Evolutionary conservation across 1,139 yeast species (phyloP), one percentile per base, ranked within the genome.

Genomic region (Torulaspora globosa): DNA sequence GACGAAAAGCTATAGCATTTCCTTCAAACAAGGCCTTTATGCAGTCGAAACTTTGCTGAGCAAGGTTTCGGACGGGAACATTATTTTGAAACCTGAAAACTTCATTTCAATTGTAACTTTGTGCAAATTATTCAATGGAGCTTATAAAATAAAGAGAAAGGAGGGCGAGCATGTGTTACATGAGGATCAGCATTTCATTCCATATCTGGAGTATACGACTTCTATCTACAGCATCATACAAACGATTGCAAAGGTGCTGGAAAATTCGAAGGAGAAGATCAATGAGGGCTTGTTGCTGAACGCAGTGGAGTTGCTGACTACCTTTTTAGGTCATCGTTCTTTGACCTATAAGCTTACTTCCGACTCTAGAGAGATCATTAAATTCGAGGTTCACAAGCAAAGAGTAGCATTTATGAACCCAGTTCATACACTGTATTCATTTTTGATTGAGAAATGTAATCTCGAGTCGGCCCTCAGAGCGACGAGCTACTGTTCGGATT

Each of bases 1-100:
- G 78, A 88, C 52, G 84, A 86, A 65, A 70, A 86, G 39, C 79
- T 88, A 62, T 76, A 82, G 58, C 89, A 87, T 67, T 66, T 86
- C 66, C 1, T 62, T 88, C 61, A 75, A 73, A 49, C 75, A 96
- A 49, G 89, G 85, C 1, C 59, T 79, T 10, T 70, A 70, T 40
- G 77, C 76, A 46, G 58, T 79, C 10, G 66, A 63, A 14, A 70
- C 73, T 30, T 61, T 79, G n/a, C 61, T 76, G 16, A 75, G 76
- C 29, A 70, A 72, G 59, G 36, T 66, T 43, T 32, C 54, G 43
- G 48, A 63, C 48, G 48, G 64, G 51, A 48, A 58, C 43, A 49
- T 58, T 31, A 31, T 70, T 58, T 51, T 67, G 60, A 43, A 53
- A 47, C 43, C 68, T 5, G 60, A 66, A 9, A 71, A 69, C 41